Evolutionary conservation across 306 rosid species (phyloP), one percentile per base, ranked within the genome.

Genomic region (Lathyrus aphaca): DNA sequence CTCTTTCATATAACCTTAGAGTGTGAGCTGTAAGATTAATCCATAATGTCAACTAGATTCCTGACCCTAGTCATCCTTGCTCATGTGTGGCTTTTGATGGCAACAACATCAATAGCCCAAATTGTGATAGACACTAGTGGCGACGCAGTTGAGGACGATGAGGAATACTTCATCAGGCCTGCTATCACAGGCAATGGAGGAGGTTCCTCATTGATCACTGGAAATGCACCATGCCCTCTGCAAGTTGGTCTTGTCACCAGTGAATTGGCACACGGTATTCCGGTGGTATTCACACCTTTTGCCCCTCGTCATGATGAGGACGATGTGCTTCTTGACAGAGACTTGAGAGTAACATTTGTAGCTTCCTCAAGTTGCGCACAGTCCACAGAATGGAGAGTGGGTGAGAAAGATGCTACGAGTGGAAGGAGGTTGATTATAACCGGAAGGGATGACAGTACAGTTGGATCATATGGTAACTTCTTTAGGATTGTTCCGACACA

Each of bases 101-200:
- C 83, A 21, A 73, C 64, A 13, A 60, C 84, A 35, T 12, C 86
- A 44, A 44, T 19, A 19, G 67, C 73, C 1, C 79, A 66, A 64
- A 27, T 27, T 13, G 91, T 85, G 3, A 53, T 85, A 0, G 92
- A 89, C 81, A 85, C 82, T 0, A 23, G 73, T 2, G 86, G 89
- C 0, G 53, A 65, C 1, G 77, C 89, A 3, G 71, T 89, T 8
- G 66, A 68, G 10, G 16, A 25, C 0, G 87, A 77, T 0, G 77
- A 49, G 0, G 86, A 89, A 0, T 89, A 89, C 80, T 81, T 75
- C 86, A 80, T 89, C 66, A 81, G 65, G 8, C 92, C 89, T 0
- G 89, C 83, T 4, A 82, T 87, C 37, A 85, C 91, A 2, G 91
- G 84, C 37, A 77, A 2, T 14, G 90, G 92, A 1, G 90, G 90